Percentiles rank a stretch among this genome's conserved stretches.
phyloP scores from a whole-genome alignment of 1,284 basidiomycete genomes.

The Trametes hirsuta region DNA sequence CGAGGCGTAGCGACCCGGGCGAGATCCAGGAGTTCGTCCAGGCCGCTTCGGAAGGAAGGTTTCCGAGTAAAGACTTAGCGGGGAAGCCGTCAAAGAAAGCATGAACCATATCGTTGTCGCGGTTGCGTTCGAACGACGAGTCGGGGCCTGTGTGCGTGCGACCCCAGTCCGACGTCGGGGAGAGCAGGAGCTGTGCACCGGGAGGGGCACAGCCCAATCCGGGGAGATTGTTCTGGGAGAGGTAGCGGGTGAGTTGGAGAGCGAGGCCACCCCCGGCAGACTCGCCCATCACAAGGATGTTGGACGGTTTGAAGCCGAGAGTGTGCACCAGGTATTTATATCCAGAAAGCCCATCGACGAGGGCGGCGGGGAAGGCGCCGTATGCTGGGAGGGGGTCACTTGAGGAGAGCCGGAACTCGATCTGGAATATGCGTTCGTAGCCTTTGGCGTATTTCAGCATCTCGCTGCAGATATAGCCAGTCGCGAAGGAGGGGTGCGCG shows the following conservation, averaged over 20 bases:
- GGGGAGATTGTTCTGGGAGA: conserved; percentile 38
- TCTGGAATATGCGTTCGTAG: conserved; percentile 35
- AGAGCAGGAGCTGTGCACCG: conserved; percentile 53
- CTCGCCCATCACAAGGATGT: conserved; percentile 73
- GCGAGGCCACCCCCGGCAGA: conserved; percentile 75
- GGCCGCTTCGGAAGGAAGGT: conserved; percentile 41
- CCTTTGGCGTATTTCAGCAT: conserved; percentile 24
- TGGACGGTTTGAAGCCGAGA: conserved; percentile 41
- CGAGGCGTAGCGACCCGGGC: conserved; percentile 45
- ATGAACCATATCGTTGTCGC: conserved; percentile 44
- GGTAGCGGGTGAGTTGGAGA: conserved; percentile 54
- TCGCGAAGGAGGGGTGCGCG: conserved; percentile 42
- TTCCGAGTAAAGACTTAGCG: conserved; percentile 44
- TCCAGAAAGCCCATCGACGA: conserved; percentile 63
- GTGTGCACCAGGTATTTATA: conserved; percentile 59
- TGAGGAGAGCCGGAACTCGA: conserved; percentile 37
- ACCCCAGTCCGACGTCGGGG: conserved; percentile 59
- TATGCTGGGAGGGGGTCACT: conserved; percentile 24
- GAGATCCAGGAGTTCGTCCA: conserved; percentile 55
- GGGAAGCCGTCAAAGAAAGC: conserved; percentile 31
- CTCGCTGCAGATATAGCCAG: conserved; percentile 3
- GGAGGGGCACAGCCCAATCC: conserved; percentile 38
- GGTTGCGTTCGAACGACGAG: conserved; percentile 36
- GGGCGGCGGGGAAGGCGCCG: conserved; percentile 62
- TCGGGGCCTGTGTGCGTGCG: conserved; percentile 35